Evolutionary conservation across 169 alveolate genomes (phyloP), one percentile per base, ranked within the genome.

Genomic region (Cryptosporidium tyzzeri): DNA sequence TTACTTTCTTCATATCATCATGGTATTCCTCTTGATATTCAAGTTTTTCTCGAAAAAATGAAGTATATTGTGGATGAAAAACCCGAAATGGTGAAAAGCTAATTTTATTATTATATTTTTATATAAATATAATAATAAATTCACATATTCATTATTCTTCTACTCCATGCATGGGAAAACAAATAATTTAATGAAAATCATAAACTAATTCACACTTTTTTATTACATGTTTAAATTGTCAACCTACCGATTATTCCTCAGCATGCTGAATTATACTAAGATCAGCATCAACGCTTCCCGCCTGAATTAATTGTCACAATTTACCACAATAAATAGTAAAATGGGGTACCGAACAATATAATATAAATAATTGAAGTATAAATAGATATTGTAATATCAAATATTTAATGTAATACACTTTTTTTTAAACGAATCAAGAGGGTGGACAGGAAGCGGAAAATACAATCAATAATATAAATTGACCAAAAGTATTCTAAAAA

Each of bases 1-100:
- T 93, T 85, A 45, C 73, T 62, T 53, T 50, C 71, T 31, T 53
- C 86, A 14, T 50, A 85, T 80, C 41, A 80, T 39, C 59, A 37
- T 31, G 89, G 89, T 18, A 62, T 80, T 10, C 89, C 89, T 26
- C 67, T 80, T 26, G 68, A 65, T 12, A 80, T 80, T 61, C 67
- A 80, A 21, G 14, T 26, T 29, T 80, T 80, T 41, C 37, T 80
- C 14, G 80, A 80, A 65, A 80, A 80, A 44, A 62, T 80, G 75
- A 65, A 62, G 55, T n/a, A 62, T 6, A 62, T 80, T 44, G 62
- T 80, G 12, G 26, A 59, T 14, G 68, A 80, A 7, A 80, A 65
- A 44, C 59, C 70, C 14, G 86, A 73, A 51, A 51, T 73, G 51
- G 39, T 73, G 16, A 73, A 44, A 73, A 59, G 55, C 33, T 73